Conservation (phyloP, 2,329 filamentous ascomycete species). For the Capronia americana region DNA sequence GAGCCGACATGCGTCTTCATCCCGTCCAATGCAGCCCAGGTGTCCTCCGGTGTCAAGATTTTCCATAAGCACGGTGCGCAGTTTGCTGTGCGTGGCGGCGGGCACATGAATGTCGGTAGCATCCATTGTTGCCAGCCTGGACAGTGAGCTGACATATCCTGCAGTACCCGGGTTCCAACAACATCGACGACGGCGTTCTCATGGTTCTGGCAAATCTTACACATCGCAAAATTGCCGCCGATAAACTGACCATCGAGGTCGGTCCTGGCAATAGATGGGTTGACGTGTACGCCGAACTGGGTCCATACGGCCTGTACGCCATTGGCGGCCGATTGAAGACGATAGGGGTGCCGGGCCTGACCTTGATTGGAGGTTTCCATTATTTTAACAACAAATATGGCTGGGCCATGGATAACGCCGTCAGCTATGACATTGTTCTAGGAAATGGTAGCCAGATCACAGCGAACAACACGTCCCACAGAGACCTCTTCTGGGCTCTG, state of each 20-base stretch:
- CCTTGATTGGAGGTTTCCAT: slow-evolving; percentile 26
- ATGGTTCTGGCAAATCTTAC: slow-evolving; percentile 45
- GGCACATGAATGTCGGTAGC: no score
- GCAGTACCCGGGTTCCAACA: no score
- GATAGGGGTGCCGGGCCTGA: slow-evolving; percentile 41
- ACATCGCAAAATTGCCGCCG: slow-evolving; percentile 39
- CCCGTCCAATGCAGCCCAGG: no score
- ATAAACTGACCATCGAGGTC: slow-evolving; percentile 42
- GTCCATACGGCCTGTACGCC: slow-evolving; percentile 43
- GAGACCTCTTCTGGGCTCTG: slow-evolving; percentile 52
- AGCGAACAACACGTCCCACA: slow-evolving; percentile 41
- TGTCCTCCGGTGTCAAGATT: no score
- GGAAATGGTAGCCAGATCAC: slow-evolving; percentile 42
- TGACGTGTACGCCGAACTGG: slow-evolving; percentile 45
- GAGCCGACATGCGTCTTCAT: no score
- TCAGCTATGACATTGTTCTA: slow-evolving; percentile 36
- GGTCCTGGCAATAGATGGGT: slow-evolving; percentile 47
- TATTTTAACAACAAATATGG: slow-evolving; percentile 35
- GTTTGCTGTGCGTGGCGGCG: no score
- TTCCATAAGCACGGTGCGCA: no score
- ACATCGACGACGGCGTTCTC: slow-evolving; percentile 52
- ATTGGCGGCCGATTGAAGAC: slow-evolving; percentile 44
- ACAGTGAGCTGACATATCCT: no score
- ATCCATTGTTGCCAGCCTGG: no score
- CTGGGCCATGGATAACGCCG: slow-evolving; percentile 38